These are phyloP conservation scores for Neonectria coccinea DNA, from an alignment of 2,329 filamentous ascomycete species.

Conservation along the genomic window DNA sequence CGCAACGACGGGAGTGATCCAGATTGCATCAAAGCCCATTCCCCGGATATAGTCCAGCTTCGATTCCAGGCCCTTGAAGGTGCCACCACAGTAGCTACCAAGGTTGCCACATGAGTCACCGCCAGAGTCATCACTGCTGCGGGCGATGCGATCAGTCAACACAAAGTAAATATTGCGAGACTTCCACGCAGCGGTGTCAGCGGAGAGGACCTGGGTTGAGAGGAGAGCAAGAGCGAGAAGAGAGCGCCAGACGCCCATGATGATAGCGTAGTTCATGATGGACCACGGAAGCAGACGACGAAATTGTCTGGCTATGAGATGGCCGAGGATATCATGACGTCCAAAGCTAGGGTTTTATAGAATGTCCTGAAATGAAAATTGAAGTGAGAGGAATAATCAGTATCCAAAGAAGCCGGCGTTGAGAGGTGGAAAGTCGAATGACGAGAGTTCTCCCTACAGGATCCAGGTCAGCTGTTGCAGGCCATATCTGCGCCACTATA, in stretches of 20 bases:
- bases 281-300: not conserved
- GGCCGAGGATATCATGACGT: not conserved
- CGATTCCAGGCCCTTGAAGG: constrained; percentile 67
- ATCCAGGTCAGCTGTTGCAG: not conserved
- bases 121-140: constrained; percentile 55
- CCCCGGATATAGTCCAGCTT: constrained; percentile 72
- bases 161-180: constrained; percentile 69
- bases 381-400: not conserved
- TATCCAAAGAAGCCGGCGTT: not conserved
- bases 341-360: not conserved
- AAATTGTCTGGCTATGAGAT: not conserved
- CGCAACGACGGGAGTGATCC: constrained; percentile 68
- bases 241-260: not conserved
- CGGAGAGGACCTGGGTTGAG: constrained; percentile 34
- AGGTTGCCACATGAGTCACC: constrained; percentile 57
- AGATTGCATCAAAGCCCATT: constrained; percentile 70
- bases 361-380: not conserved
- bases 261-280: not conserved
- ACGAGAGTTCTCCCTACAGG: not conserved
- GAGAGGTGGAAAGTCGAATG: not conserved
- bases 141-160: constrained; percentile 67
- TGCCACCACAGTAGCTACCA: constrained; percentile 70
- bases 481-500: not conserved
- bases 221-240: not conserved
- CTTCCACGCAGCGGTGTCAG: constrained; percentile 60